Percentiles rank a stretch among this genome's conserved stretches.
phyloP scores from a whole-genome alignment of 495 filamentous ascomycete genomes.

The Apodospora peruviana region DNA sequence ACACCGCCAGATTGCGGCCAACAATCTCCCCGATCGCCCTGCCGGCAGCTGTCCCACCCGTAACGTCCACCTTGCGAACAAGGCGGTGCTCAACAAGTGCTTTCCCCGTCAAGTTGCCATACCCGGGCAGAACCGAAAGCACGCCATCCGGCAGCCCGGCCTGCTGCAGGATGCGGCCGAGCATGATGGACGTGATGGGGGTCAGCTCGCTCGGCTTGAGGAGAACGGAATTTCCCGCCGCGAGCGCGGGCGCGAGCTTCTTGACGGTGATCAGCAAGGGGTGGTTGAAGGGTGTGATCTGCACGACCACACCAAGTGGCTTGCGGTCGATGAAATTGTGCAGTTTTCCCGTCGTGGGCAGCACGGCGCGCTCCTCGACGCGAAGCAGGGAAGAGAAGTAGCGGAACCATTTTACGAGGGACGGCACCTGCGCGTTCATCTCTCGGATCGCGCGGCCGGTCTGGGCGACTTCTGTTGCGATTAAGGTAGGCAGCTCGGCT shows the following conservation, averaged over 20 bases:
- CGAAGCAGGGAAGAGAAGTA: constrained; percentile 58
- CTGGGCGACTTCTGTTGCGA: constrained; percentile 53
- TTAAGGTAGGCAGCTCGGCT: constrained; percentile 42
- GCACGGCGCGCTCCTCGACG: constrained; percentile 54
- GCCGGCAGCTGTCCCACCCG: constrained; percentile 48
- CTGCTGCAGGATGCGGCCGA: constrained; percentile 46
- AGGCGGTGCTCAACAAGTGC: constrained; percentile 46
- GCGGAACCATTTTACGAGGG: constrained; percentile 58
- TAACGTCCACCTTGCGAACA: constrained; percentile 58
- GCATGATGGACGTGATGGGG: constrained; percentile 49
- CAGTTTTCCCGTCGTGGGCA: constrained; percentile 54
- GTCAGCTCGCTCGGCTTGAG: constrained; percentile 59
- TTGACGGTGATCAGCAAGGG: constrained; percentile 59
- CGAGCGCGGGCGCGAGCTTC: constrained; percentile 57
- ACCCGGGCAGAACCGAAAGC: constrained; percentile 52
- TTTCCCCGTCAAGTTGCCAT: constrained; percentile 48
- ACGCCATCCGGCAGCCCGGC: constrained; percentile 54
- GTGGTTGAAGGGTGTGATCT: constrained; percentile 64
- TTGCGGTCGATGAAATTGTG: constrained; percentile 56
- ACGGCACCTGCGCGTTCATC: constrained; percentile 59
- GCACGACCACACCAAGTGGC: constrained; percentile 58
- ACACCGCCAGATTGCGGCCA: constrained; percentile 46
- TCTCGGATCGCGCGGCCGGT: constrained; percentile 60
- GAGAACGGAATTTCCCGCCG: constrained; percentile 57
- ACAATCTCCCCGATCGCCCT: constrained; percentile 41